Evolutionary conservation across 192 early-diverging fungal species (phyloP).

Genomic region (Backusella sp.): DNA sequence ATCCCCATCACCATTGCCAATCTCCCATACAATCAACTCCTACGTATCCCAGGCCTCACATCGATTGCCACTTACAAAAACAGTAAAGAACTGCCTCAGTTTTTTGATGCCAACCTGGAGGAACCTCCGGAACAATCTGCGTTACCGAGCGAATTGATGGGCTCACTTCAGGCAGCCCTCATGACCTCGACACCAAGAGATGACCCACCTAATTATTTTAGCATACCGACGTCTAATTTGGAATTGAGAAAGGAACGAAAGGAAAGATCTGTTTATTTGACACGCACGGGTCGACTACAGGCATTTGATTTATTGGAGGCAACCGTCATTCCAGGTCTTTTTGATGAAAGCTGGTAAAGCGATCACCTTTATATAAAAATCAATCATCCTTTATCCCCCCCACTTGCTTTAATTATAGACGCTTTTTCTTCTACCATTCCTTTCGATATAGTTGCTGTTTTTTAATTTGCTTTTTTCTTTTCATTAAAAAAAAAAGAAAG

Average conservation of each 20-base stretch:
- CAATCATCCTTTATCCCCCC: background rate
- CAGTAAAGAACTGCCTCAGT: slow-evolving; percentile 25
- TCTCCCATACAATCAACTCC: slow-evolving; percentile 34
- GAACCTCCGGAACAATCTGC: slow-evolving; percentile 27
- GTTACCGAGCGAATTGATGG: slow-evolving; percentile 16
- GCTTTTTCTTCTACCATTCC: background rate
- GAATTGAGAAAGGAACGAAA: slow-evolving; percentile 31
- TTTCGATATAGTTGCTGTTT: background rate
- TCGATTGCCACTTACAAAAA: slow-evolving; percentile 25
- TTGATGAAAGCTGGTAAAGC: slow-evolving; percentile 39
- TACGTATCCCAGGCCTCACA: slow-evolving; percentile 30
- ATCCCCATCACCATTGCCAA: slow-evolving; percentile 43
- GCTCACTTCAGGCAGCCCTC: slow-evolving; percentile 13
- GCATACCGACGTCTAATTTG: slow-evolving; percentile 21
- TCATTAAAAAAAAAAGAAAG: background rate
- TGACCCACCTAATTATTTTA: slow-evolving; percentile 39
- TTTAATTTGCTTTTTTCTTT: too few species aligned
- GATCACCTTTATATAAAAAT: background rate
- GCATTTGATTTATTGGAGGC: slow-evolving; percentile 29
- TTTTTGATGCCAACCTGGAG: slow-evolving; percentile 38
- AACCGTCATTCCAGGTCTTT: slow-evolving; percentile 24
- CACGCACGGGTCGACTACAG: slow-evolving; percentile 13
- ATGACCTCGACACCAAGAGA: slow-evolving; percentile 8
- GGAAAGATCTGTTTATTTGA: slow-evolving; percentile 30
- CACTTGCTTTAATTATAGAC: background rate